These are phyloP conservation scores for Limonomyces culmigenus DNA, from an alignment of 1,284 basidiomycete species.

Conservation along the genomic window DNA sequence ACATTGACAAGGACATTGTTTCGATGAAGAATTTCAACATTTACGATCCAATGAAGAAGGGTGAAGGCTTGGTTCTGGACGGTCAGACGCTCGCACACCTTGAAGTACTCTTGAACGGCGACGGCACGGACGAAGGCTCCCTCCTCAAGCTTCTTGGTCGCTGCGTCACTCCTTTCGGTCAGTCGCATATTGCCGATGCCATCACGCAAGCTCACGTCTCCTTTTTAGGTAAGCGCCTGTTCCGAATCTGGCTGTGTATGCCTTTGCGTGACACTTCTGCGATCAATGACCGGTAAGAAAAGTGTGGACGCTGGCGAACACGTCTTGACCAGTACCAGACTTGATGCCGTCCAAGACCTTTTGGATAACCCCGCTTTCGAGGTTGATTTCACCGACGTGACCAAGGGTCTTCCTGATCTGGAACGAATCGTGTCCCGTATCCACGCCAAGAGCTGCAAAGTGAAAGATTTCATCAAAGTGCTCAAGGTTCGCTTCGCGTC, in stretches of 20 bases:
- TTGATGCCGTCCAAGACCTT: constrained; percentile 86
- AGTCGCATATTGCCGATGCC: constrained; percentile 9
- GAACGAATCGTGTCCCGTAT: constrained; percentile 89
- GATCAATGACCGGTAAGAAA: constrained; percentile 68
- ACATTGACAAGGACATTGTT: constrained; percentile 86
- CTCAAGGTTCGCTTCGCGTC: constrained; percentile 31
- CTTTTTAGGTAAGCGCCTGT: constrained; percentile 66
- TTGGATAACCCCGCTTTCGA: constrained; percentile 66
- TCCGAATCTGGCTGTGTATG: constrained; percentile 88
- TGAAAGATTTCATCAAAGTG: constrained; percentile 75
- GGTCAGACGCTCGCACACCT: constrained; percentile 89
- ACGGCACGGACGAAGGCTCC: constrained; percentile 81
- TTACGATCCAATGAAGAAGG: constrained; percentile 85
- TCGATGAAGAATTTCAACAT: constrained; percentile 93
- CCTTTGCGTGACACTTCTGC: constrained; percentile 66
- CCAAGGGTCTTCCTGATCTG: constrained; percentile 77
- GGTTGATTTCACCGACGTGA: constrained; percentile 53
- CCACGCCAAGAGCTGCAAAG: constrained; percentile 78
- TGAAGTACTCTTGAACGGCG: constrained; percentile 82
- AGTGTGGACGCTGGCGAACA: not conserved
- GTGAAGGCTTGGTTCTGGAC: constrained; percentile 72
- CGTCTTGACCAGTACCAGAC: constrained; percentile 21
- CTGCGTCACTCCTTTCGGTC: constrained; percentile 82
- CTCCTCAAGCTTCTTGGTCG: constrained; percentile 70
- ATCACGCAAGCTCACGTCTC: constrained; percentile 1